Percentiles rank a stretch among this genome's conserved stretches.
These are phyloP conservation scores for Ceraceosorus guamensis DNA, from an alignment of 1,284 basidiomycete genomes.

Conservation along the genomic window DNA sequence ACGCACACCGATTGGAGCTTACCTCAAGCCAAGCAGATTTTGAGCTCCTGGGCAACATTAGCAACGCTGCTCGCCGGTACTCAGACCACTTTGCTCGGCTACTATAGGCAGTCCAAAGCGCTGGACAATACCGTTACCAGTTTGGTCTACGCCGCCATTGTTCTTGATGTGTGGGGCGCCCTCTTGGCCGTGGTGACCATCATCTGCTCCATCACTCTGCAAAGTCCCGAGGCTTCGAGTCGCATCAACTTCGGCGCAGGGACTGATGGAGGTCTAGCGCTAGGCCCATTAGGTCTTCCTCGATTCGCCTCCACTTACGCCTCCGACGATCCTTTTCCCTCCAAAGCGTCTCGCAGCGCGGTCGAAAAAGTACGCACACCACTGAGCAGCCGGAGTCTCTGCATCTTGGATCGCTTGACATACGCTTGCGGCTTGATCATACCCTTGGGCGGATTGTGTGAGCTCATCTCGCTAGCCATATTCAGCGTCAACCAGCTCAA, in stretches of 20 bases:
- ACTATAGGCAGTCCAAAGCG: not conserved
- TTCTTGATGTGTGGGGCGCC: conserved; percentile 13
- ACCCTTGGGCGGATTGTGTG: not conserved
- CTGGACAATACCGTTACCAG: not conserved
- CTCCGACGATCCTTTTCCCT: not conserved
- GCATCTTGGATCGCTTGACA: not conserved
- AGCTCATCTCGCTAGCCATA: not conserved
- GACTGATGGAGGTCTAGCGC: not conserved
- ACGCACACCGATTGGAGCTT: conserved; percentile 11
- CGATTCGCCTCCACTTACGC: not conserved
- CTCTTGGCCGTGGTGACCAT: conserved; percentile 7
- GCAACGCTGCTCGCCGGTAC: conserved; percentile 10
- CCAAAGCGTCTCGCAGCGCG: not conserved
- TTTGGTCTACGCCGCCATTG: conserved; percentile 9
- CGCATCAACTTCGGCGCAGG: not conserved
- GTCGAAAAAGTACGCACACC: not conserved
- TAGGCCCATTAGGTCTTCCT: not conserved
- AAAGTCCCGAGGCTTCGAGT: not conserved
- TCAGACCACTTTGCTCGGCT: conserved; percentile 10
- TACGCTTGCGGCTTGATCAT: not conserved
- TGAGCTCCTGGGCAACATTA: conserved; percentile 7
- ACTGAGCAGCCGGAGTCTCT: not conserved
- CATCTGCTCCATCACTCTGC: conserved; percentile 4
- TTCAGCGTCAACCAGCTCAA: not conserved
- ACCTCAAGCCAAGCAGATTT: conserved; percentile 9